Percentiles rank a stretch among this genome's conserved stretches.
Conservation (phyloP, 805 yeast genomes). For the Teunomyces gatunensis region DNA sequence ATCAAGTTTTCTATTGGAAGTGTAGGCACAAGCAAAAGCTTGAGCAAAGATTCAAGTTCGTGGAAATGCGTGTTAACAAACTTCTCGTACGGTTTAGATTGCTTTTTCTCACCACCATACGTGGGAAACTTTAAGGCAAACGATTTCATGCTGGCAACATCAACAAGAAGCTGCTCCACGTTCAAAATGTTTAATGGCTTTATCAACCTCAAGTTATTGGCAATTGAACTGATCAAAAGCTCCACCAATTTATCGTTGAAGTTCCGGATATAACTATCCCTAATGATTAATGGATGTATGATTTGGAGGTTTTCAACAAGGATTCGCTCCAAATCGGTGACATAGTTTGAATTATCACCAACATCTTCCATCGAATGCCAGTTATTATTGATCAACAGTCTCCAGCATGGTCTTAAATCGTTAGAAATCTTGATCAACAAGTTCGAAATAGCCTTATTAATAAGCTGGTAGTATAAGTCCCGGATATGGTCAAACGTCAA, state of each 20-base stretch:
- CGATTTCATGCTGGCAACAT: slow-evolving; percentile 61
- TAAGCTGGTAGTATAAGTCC: slow-evolving; percentile 54
- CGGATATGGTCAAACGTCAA: slow-evolving; percentile 52
- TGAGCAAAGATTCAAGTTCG: slow-evolving; percentile 61
- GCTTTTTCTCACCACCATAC: slow-evolving; percentile 22
- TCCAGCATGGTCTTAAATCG: slow-evolving; percentile 72
- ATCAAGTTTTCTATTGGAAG: slow-evolving; percentile 64
- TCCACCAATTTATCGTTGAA: slow-evolving; percentile 78
- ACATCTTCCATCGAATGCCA: slow-evolving; percentile 68
- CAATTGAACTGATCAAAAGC: slow-evolving; percentile 50
- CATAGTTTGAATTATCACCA: slow-evolving; percentile 70
- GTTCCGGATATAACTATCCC: slow-evolving; percentile 70
- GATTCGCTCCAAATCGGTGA: slow-evolving; percentile 52
- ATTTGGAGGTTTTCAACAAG: slow-evolving; percentile 44
- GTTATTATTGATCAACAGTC: slow-evolving; percentile 72
- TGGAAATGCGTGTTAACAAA: slow-evolving; percentile 42
- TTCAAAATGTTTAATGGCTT: slow-evolving; percentile 60
- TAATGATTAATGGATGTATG: slow-evolving; percentile 58
- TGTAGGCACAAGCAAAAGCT: slow-evolving; percentile 60
- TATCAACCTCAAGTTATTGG: slow-evolving; percentile 55
- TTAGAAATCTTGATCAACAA: slow-evolving; percentile 56
- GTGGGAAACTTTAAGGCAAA: slow-evolving; percentile 46
- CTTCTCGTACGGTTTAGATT: slow-evolving; percentile 33
- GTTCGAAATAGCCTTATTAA: slow-evolving; percentile 55
- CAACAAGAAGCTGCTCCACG: slow-evolving; percentile 75